Base-by-base conservation (phyloP, 768 basidiomycete genomes). In the Lactifluus pinguis region DNA sequence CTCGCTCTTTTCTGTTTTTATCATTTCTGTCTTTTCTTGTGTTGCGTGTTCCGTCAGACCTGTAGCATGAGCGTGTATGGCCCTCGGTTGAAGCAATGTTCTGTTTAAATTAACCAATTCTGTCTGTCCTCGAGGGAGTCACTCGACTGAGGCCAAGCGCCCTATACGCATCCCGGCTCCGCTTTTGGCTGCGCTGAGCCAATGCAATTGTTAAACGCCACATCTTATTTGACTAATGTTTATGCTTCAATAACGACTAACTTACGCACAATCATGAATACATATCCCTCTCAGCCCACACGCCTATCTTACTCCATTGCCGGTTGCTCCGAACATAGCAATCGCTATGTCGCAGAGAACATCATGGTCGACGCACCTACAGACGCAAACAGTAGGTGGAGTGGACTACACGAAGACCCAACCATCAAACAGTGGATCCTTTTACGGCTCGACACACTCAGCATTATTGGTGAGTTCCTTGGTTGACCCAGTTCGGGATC, bases 341-440 rank as follows among this genome's bases (percentile, higher is more conserved):
- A 84, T 3, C 77, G 75, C 64, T 89, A 89, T 73, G 76, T 75
- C 30, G 79, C 87, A 3, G 82, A 87, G 61, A 85, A 89, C 63
- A 86, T 91, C 57, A 71, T 85, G 29, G 73, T 81, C 19, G 83
- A 89, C 70, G 76, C 75, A 19, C 86, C 86, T 0, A 70, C 72
- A 53, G 86, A 89, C 67, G 82, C 81, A 59, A 74, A 77, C 3
- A 89, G 86, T 68, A 74, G 89, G 74, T 91, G 88, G 89, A 90
- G 86, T 53, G 85, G 84, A 6, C 83, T 82, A 4, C 76, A 80
- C 51, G 82, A 84, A 47, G 76, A 79, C 6, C 70, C 78, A 5
- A 80, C 76, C 65, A 71, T 76, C 49, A 81, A 80, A 59, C 86
- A 89, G 68, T 92, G 87, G 87, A 79, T 92, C 17, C 70, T 86